Percentiles rank a stretch among this genome's conserved stretches.
These are phyloP conservation scores for Phytophthora niederhauseri DNA, from an alignment of 352 stramenopile genomes.

Conservation along the genomic window DNA sequence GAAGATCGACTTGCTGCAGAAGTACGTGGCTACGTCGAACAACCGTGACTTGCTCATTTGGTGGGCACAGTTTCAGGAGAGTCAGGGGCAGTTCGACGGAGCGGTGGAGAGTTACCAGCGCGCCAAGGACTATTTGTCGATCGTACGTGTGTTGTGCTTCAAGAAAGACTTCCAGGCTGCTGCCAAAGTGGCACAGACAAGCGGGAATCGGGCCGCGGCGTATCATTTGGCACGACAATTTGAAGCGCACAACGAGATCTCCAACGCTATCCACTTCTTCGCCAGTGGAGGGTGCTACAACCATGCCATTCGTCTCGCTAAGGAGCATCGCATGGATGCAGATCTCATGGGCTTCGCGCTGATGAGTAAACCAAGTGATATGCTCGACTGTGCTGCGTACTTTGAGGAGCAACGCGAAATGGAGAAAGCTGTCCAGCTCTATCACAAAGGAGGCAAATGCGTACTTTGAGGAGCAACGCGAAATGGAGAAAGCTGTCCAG, in stretches of 20 bases:
- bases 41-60: constrained; percentile 91
- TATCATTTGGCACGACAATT: constrained; percentile 92
- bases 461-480: constrained; percentile 89
- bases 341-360: constrained; percentile 94
- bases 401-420: constrained; percentile 93
- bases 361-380: constrained; percentile 85
- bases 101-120: constrained; percentile 91
- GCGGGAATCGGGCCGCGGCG: constrained; percentile 69
- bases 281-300: constrained; percentile 90
- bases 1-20: constrained; percentile 90
- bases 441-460: constrained; percentile 94
- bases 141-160: constrained; percentile 93
- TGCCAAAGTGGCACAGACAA: constrained; percentile 86
- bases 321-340: constrained; percentile 87
- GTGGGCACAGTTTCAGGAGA: constrained; percentile 95
- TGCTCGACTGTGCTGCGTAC: constrained; percentile 92
- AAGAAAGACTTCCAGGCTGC: constrained; percentile 89
- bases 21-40: constrained; percentile 90
- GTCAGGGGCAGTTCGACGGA: constrained; percentile 84
- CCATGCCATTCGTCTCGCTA: constrained; percentile 94
- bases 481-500: constrained; percentile 94
- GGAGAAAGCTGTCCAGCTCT: constrained; percentile 95
- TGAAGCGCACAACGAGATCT: constrained; percentile 79
- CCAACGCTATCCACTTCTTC: constrained; percentile 93
- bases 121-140: constrained; percentile 88